These are phyloP conservation scores for Aureoboletus auriporus DNA, from an alignment of 768 basidiomycete species.

Conservation along the genomic window DNA sequence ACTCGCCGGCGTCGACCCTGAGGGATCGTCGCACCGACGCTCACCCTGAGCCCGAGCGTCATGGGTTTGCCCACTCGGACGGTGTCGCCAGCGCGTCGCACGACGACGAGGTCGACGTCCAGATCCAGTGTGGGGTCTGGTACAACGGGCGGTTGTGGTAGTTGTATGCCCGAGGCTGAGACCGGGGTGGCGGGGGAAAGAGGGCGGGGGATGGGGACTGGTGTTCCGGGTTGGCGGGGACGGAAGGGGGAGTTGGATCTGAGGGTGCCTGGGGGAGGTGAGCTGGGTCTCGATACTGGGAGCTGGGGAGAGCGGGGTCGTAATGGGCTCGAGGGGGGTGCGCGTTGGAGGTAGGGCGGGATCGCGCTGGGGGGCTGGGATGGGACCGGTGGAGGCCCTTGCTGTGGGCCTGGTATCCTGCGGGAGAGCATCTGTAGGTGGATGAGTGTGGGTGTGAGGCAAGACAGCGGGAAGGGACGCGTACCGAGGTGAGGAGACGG, in stretches of 20 bases:
- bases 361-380: conserved; percentile 64
- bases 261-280: conserved; percentile 49
- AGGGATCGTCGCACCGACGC: conserved; percentile 44
- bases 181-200: conserved; percentile 30
- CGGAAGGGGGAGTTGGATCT: conserved; percentile 42
- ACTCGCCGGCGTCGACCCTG: conserved; percentile 34
- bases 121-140: conserved; percentile 35
- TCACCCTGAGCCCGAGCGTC: conserved; percentile 49
- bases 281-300: conserved; percentile 48
- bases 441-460: not conserved
- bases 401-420: conserved; percentile 56
- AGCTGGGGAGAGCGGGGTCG: conserved; percentile 60
- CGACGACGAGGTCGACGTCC: conserved; percentile 55
- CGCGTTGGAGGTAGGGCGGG: conserved; percentile 71
- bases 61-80: conserved; percentile 59
- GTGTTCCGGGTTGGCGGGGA: conserved; percentile 30
- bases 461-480: conserved; percentile 9
- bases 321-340: conserved; percentile 37
- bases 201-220: conserved; percentile 20
- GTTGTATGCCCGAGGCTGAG: conserved; percentile 12
- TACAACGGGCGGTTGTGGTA: conserved; percentile 18
- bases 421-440: conserved; percentile 65
- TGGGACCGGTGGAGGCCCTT: conserved; percentile 18
- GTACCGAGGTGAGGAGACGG: conserved; percentile 75
- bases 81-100: conserved; percentile 40